phyloP scores from a whole-genome alignment of 2,329 filamentous ascomycete species.

The Colletotrichum sp. region DNA sequence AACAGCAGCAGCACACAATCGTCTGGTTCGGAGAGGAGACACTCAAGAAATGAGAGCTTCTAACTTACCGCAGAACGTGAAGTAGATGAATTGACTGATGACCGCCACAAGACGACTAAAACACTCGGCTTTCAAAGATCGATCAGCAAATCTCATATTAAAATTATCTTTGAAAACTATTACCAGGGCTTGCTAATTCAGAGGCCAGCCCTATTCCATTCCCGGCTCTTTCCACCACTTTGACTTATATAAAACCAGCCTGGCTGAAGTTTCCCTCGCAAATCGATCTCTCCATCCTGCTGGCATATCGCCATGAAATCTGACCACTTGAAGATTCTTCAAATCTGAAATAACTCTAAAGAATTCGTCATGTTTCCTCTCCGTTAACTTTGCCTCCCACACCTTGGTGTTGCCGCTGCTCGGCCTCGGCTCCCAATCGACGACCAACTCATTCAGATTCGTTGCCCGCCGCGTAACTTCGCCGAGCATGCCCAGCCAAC shows the following conservation, averaged over 20 bases:
- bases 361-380: conserved; percentile 12
- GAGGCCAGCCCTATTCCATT: background rate
- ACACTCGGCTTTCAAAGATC: background rate
- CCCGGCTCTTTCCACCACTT: conserved; percentile 20
- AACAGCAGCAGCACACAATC: background rate
- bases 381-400: conserved; percentile 6
- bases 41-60: background rate
- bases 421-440: conserved; percentile 34
- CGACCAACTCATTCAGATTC: conserved; percentile 25
- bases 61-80: background rate
- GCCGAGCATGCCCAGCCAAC: conserved; percentile 31
- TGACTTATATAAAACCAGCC: background rate
- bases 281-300: conserved; percentile 5
- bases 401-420: background rate
- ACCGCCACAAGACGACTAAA: background rate
- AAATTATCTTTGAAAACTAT: background rate
- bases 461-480: conserved; percentile 22
- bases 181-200: background rate
- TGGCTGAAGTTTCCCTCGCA: background rate
- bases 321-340: background rate
- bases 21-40: background rate
- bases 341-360: background rate
- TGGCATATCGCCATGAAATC: conserved; percentile 5
- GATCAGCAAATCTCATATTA: background rate
- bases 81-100: background rate